phyloP scores from a whole-genome alignment of 75 land plant species.

The Cryptomeria japonica region DNA sequence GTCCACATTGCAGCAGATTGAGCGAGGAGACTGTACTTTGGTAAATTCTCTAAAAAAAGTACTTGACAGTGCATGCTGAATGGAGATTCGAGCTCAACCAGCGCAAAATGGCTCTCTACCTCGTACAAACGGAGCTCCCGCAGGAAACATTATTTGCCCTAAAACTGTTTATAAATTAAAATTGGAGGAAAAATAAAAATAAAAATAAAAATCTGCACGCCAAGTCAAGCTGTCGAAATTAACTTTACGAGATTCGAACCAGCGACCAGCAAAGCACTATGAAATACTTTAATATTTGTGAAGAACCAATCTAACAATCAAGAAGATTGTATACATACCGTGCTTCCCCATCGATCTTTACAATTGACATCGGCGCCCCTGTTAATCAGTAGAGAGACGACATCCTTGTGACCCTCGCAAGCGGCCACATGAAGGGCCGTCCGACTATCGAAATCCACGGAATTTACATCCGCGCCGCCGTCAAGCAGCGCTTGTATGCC shows the following conservation, averaged over 20 bases:
- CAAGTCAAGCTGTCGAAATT: background rate
- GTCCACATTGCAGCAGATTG: background rate
- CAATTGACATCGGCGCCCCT: conserved; percentile 74
- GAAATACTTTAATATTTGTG: background rate
- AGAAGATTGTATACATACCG: conserved; percentile 41
- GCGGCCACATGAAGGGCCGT: conserved; percentile 93
- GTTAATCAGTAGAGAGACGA: conserved; percentile 52
- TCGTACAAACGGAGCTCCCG: background rate
- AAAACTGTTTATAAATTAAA: too few relatives aligned
- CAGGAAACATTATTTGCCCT: background rate
- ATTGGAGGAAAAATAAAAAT: too few relatives aligned
- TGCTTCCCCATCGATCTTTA: conserved; percentile 96
- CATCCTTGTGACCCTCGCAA: conserved; percentile 75
- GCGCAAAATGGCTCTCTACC: background rate
- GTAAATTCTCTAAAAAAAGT: background rate
- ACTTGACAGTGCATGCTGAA: background rate
- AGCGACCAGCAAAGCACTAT: background rate
- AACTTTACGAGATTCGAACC: background rate
- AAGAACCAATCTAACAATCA: background rate
- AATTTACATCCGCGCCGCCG: conserved; percentile 65
- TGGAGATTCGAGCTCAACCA: background rate
- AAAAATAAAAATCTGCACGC: background rate
- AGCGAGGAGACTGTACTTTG: too few relatives aligned
- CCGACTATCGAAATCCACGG: conserved; percentile 73
- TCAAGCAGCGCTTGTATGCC: conserved; percentile 60